Conservation (phyloP, 148 eudicot genomes). For the Selenicereus undatus region DNA sequence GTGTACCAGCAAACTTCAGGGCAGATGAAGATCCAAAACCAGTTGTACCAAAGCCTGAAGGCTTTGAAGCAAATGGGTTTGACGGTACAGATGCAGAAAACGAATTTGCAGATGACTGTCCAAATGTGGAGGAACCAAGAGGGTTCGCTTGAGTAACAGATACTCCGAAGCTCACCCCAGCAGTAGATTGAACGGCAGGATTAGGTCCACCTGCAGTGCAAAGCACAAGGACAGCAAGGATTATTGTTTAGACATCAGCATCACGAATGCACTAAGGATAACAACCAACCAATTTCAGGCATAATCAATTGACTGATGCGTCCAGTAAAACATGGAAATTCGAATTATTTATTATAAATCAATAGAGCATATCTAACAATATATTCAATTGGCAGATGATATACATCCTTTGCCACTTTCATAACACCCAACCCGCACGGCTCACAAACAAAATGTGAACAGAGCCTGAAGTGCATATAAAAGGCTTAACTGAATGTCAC, state of each 20-base stretch:
- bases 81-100: constrained; percentile 50
- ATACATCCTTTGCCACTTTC: not conserved
- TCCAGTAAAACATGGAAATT: not conserved
- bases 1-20: constrained; percentile 44
- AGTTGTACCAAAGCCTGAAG: constrained; percentile 43
- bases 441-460: not conserved
- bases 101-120: constrained; percentile 63
- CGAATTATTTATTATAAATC: not conserved
- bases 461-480: not conserved
- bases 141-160: constrained; percentile 41
- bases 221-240: not conserved
- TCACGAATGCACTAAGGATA: not conserved
- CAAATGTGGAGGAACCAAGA: constrained; percentile 54
- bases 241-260: not conserved
- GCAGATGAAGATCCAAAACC: constrained; percentile 59
- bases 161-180: constrained; percentile 43
- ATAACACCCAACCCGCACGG: not conserved
- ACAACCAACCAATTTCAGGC: not conserved
- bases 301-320: constrained; percentile 3
- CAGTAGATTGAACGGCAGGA: constrained; percentile 66
- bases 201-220: constrained; percentile 65
- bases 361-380: not conserved
- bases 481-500: not conserved
- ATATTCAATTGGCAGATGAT: not conserved
- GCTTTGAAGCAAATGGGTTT: constrained; percentile 64